phyloP scores from a whole-genome alignment of 495 filamentous ascomycete species.

The Neurospora sp. region DNA sequence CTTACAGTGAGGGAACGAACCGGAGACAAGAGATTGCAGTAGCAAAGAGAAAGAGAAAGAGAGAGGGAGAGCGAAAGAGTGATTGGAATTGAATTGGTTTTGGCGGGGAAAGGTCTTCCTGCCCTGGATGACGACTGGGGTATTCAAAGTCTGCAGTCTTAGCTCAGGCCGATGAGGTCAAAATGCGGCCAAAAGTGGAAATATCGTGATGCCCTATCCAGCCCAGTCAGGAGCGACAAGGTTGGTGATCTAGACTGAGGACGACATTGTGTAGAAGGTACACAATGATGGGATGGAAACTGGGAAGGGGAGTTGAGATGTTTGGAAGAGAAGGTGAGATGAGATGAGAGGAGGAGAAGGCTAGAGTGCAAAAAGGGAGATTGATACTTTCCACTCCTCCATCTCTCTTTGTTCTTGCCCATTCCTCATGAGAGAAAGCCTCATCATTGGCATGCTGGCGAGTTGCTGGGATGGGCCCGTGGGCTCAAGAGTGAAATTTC shows the following conservation, averaged over 20 bases:
- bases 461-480: background rate
- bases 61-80: background rate
- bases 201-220: background rate
- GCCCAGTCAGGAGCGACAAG: background rate
- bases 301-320: background rate
- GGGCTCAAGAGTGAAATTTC: background rate
- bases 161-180: background rate
- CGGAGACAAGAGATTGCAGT: background rate
- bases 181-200: background rate
- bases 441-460: background rate
- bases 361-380: background rate
- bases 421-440: background rate
- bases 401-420: background rate
- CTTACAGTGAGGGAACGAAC: background rate
- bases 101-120: background rate
- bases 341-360: background rate
- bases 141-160: background rate
- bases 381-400: background rate
- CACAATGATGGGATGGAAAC: background rate
- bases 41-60: background rate
- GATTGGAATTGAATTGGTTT: background rate
- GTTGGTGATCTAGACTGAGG: background rate
- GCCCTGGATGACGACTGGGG: background rate
- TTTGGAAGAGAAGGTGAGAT: background rate
- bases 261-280: background rate